These are phyloP conservation scores for Hygrophila difformis DNA, from an alignment of 257 asterid species.

Conservation along the genomic window DNA sequence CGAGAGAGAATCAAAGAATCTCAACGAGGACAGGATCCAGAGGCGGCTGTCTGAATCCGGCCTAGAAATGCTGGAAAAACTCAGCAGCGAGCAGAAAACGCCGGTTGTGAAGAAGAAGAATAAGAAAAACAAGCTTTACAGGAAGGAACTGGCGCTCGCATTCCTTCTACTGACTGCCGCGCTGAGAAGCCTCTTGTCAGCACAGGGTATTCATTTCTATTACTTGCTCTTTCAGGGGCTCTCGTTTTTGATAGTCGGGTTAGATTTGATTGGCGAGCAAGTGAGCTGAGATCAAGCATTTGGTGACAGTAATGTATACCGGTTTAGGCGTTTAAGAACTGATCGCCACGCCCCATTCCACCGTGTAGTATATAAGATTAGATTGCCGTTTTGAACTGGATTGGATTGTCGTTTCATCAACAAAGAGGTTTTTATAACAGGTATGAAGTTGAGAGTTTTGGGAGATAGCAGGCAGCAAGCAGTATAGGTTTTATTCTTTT, in stretches of 20 bases:
- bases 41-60: constrained; percentile 30
- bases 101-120: constrained; percentile 11
- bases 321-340: too few relatives aligned
- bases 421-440: too few relatives aligned
- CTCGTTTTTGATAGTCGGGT: constrained; percentile 28
- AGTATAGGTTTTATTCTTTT: too few relatives aligned
- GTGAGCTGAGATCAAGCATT: constrained; percentile 19
- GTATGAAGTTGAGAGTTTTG: too few relatives aligned
- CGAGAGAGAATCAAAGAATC: constrained; percentile 25
- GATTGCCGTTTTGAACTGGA: too few relatives aligned
- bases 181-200: constrained; percentile 30
- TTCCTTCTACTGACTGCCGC: constrained; percentile 35
- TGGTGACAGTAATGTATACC: too few relatives aligned
- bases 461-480: too few relatives aligned
- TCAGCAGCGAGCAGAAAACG: constrained; percentile 12
- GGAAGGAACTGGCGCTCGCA: constrained; percentile 28
- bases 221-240: constrained; percentile 36
- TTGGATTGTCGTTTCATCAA: too few relatives aligned
- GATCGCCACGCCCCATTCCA: too few relatives aligned
- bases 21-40: constrained; percentile 24
- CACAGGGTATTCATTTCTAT: constrained; percentile 37
- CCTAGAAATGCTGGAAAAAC: constrained; percentile 24
- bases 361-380: too few relatives aligned
- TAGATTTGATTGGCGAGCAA: constrained; percentile 37
- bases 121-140: constrained; percentile 24